Conservation (phyloP, 1,284 basidiomycete species). For the Abortiporus biennis region DNA sequence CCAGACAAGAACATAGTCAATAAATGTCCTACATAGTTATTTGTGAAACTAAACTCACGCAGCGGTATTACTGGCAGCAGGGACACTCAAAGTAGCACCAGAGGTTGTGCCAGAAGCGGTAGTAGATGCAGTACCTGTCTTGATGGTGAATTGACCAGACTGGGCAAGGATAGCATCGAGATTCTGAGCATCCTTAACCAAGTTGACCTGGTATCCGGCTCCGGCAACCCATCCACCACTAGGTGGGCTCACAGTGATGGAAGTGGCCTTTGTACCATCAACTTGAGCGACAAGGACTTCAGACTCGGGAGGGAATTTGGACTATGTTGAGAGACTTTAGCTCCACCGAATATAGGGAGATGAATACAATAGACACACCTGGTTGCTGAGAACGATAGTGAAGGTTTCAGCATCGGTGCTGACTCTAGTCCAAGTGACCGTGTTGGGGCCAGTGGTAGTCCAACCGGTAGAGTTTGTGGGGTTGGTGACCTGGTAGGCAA, state of each 20-base stretch:
- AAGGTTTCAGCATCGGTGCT: constrained; percentile 62
- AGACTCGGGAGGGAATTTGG: constrained; percentile 20
- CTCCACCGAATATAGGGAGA: not conserved
- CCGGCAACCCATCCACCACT: constrained; percentile 54
- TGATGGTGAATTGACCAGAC: constrained; percentile 53
- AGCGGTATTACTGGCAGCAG: constrained; percentile 3
- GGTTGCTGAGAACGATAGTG: constrained; percentile 61
- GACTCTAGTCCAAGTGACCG: constrained; percentile 59
- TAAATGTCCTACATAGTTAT: constrained; percentile 4
- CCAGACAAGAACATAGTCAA: constrained; percentile 6
- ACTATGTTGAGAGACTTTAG: constrained; percentile 17
- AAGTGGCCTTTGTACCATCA: constrained; percentile 30
- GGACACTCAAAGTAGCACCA: constrained; percentile 5
- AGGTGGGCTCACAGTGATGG: constrained; percentile 39
- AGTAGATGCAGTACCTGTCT: constrained; percentile 17
- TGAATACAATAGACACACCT: constrained; percentile 30
- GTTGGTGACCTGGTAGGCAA: constrained; percentile 54
- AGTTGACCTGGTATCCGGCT: constrained; percentile 59
- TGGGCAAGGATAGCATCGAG: constrained; percentile 57
- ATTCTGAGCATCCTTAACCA: constrained; percentile 44
- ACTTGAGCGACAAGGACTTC: constrained; percentile 47
- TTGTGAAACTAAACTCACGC: constrained; percentile 14
- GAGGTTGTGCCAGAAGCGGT: constrained; percentile 14
- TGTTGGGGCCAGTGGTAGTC: constrained; percentile 53
- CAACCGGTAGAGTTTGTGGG: constrained; percentile 50